Evolutionary conservation across 2,329 filamentous ascomycete genomes (phyloP).

Genomic region (Penicillium brasilianum): DNA sequence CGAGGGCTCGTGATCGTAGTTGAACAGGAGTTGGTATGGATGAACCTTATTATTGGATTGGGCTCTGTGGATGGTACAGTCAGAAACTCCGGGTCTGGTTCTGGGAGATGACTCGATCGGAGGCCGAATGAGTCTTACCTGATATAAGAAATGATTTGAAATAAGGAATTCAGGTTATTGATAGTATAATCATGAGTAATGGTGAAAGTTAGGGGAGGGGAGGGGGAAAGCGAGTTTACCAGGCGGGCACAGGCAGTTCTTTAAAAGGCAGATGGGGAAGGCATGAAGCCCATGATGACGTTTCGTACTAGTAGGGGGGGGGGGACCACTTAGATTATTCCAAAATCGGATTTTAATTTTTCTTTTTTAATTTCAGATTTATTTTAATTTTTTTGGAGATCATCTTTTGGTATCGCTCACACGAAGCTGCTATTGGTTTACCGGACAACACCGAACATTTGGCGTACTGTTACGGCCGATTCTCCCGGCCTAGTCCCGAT

Average conservation of each 20-base stretch:
- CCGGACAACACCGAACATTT: not conserved
- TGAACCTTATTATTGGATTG: constrained; percentile 24
- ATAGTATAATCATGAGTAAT: constrained; percentile 12
- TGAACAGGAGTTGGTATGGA: constrained; percentile 12
- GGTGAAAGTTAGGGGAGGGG: not conserved
- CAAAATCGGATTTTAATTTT: not conserved
- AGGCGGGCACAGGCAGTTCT: not conserved
- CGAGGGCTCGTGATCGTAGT: constrained; percentile 26
- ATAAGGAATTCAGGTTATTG: not conserved
- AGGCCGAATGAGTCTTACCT: constrained; percentile 14
- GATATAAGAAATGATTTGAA: not conserved
- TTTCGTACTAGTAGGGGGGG: not conserved
- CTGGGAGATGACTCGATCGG: constrained; percentile 30
- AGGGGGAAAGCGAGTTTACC: not conserved
- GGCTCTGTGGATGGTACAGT: constrained; percentile 15
- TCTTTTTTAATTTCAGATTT: not conserved
- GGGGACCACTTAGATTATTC: not conserved
- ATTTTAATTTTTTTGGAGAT: not conserved
- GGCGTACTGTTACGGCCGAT: constrained; percentile 4
- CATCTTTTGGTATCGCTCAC: not conserved
- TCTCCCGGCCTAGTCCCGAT: constrained; percentile 17
- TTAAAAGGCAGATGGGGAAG: constrained; percentile 4
- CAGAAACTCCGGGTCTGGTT: constrained; percentile 19
- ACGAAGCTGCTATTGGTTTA: not conserved
- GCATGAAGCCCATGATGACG: constrained; percentile 9